A percentile compares a stretch with the other conserved stretches of the same genome.
phyloP scores from a whole-genome alignment of 805 yeast species.

The Candida maris region DNA sequence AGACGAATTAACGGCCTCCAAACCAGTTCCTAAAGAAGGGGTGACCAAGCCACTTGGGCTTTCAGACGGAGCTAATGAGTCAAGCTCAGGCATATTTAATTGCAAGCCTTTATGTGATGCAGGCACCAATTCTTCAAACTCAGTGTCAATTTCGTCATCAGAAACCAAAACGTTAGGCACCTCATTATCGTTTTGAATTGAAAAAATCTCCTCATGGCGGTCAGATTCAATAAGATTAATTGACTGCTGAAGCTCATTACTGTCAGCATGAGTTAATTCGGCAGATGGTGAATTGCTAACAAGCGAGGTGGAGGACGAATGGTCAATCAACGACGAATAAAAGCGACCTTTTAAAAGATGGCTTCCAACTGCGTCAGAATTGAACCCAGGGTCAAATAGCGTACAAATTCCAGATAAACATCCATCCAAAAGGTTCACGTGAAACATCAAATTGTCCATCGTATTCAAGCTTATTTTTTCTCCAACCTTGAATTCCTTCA shows the following conservation, averaged over 20 bases:
- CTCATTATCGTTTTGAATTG: neutral
- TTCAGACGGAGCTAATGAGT: constrained; percentile 27
- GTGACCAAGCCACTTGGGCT: constrained; percentile 28
- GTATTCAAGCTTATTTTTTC: constrained; percentile 21
- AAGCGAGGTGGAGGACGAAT: constrained; percentile 23
- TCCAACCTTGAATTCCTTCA: constrained; percentile 47
- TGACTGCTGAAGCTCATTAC: constrained; percentile 2
- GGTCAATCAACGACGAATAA: constrained; percentile 3
- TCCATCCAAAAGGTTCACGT: constrained; percentile 26
- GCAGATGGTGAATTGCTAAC: constrained; percentile 2
- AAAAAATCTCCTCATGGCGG: neutral
- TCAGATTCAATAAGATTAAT: neutral
- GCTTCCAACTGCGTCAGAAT: constrained; percentile 26
- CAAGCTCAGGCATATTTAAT: constrained; percentile 1
- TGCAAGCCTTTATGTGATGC: constrained; percentile 1
- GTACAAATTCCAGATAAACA: constrained; percentile 63
- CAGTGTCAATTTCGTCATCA: constrained; percentile 4
- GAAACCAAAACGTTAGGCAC: neutral
- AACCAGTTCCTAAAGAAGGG: constrained; percentile 33
- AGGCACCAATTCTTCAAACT: constrained; percentile 1
- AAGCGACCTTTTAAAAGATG: constrained; percentile 5
- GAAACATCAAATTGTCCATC: constrained; percentile 22
- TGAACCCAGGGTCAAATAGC: constrained; percentile 66
- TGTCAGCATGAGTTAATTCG: neutral
- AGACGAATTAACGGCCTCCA: constrained; percentile 43